Percentiles rank a stretch among this genome's conserved stretches.
phyloP scores from a whole-genome alignment of 768 basidiomycete genomes.

The Mycena albidolilacea region DNA sequence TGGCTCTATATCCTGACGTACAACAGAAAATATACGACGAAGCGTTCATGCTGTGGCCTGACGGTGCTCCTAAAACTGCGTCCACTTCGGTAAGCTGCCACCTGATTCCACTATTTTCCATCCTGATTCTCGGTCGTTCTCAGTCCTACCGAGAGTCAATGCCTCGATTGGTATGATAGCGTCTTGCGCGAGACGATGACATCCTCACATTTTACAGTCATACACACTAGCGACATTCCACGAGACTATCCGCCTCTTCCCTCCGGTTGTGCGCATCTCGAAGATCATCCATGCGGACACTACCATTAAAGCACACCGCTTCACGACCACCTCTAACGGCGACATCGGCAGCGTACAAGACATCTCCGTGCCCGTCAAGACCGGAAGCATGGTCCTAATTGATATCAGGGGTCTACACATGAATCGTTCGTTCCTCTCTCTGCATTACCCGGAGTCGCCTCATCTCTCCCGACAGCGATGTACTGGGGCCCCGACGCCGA shows the following conservation, averaged over 20 bases:
- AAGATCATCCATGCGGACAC: slow-evolving; percentile 55
- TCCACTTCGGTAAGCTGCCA: slow-evolving; percentile 47
- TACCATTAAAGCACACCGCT: slow-evolving; percentile 51
- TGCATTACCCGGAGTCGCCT: neutral
- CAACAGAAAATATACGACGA: slow-evolving; percentile 65
- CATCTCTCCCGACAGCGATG: slow-evolving; percentile 49
- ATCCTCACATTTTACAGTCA: slow-evolving; percentile 48
- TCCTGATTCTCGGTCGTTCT: neutral
- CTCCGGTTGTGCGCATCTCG: slow-evolving; percentile 53
- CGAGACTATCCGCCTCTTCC: slow-evolving; percentile 62
- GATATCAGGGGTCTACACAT: slow-evolving; percentile 61
- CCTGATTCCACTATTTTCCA: neutral
- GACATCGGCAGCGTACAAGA: slow-evolving; percentile 43
- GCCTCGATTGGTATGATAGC: slow-evolving; percentile 51
- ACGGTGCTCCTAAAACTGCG: slow-evolving; percentile 45
- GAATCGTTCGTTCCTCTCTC: slow-evolving; percentile 55
- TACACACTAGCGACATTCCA: slow-evolving; percentile 60
- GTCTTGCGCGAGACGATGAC: neutral
- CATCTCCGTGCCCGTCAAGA: slow-evolving; percentile 51
- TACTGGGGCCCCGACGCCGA: slow-evolving; percentile 64
- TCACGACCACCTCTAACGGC: slow-evolving; percentile 45
- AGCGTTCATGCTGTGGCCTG: slow-evolving; percentile 55
- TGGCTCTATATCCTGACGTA: slow-evolving; percentile 66
- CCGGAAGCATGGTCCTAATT: slow-evolving; percentile 56
- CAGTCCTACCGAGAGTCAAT: slow-evolving; percentile 60